These are phyloP conservation scores for Biscogniauxia sp. DNA, from an alignment of 2,329 filamentous ascomycete genomes.

Conservation along the genomic window DNA sequence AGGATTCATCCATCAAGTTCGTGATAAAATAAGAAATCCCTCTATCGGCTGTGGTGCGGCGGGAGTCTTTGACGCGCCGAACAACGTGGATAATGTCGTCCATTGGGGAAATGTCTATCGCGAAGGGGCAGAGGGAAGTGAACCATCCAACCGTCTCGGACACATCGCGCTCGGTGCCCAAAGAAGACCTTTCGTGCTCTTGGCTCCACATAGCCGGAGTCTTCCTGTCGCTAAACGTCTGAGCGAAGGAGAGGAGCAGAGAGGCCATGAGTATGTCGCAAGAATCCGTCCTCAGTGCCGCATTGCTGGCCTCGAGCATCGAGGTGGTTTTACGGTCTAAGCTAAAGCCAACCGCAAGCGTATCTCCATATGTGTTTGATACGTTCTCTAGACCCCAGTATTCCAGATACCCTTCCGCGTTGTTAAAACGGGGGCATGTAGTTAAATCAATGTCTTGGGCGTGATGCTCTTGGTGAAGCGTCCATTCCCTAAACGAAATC, in stretches of 20 bases:
- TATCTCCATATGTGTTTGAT: conserved; percentile 46
- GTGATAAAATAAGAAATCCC: conserved; percentile 51
- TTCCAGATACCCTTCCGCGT: conserved; percentile 38
- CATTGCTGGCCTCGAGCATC: conserved; percentile 42
- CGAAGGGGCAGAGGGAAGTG: conserved; percentile 53
- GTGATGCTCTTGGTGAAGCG: conserved; percentile 42
- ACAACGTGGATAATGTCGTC: conserved; percentile 52
- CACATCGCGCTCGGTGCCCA: conserved; percentile 47
- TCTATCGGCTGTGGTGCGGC: conserved; percentile 42
- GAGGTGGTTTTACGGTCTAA: conserved; percentile 42
- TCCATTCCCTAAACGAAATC: conserved; percentile 50
- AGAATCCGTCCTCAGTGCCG: conserved; percentile 49
- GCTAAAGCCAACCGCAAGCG: conserved; percentile 41
- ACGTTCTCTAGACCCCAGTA: conserved; percentile 48
- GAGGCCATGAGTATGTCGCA: conserved; percentile 54
- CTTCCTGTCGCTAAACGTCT: conserved; percentile 51
- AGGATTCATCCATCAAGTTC: conserved; percentile 25
- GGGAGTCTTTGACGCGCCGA: conserved; percentile 52
- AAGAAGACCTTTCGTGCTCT: conserved; percentile 47
- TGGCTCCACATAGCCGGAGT: conserved; percentile 55
- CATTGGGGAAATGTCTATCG: conserved; percentile 40
- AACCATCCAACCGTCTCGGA: conserved; percentile 61
- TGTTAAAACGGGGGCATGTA: conserved; percentile 37
- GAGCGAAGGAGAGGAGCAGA: conserved; percentile 53
- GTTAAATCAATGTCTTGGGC: conserved; percentile 29